Evolutionary conservation across 805 yeast genomes (phyloP).

Genomic region (Cyberlindnera petersonii): DNA sequence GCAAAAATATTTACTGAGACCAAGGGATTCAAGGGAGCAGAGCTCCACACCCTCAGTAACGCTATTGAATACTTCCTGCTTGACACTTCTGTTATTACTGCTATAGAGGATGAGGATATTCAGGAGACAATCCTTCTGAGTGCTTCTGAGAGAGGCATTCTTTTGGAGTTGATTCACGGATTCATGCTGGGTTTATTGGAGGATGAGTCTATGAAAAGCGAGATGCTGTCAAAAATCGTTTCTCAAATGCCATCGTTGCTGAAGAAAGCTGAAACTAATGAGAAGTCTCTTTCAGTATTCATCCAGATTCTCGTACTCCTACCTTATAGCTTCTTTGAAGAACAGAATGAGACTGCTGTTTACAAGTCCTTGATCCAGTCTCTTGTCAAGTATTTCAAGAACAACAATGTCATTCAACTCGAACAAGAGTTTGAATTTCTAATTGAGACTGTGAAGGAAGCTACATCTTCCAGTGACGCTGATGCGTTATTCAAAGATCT

Average conservation of each 20-base stretch:
- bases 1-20: constrained; percentile 33
- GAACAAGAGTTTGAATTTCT: constrained; percentile 13
- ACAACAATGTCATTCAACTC: constrained; percentile 14
- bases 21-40: constrained; percentile 11
- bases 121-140: constrained; percentile 30
- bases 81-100: constrained; percentile 38
- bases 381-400: constrained; percentile 20
- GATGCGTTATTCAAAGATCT: constrained; percentile 8
- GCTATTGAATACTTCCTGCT: constrained; percentile 41
- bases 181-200: constrained; percentile 20
- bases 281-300: constrained; percentile 14
- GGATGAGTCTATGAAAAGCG: constrained; percentile 2
- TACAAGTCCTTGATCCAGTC: constrained; percentile 12
- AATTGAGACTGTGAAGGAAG: constrained; percentile 6
- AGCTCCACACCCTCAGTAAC: constrained; percentile 12
- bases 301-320: constrained; percentile 19
- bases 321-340: constrained; percentile 21
- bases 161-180: constrained; percentile 42
- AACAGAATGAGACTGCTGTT: constrained; percentile 14
- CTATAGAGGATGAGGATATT: constrained; percentile 31
- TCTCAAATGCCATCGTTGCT: constrained; percentile 10
- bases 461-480: constrained; percentile 12
- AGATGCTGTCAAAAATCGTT: constrained; percentile 11
- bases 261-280: constrained; percentile 15
- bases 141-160: constrained; percentile 22